Base-by-base conservation (phyloP, 2,329 filamentous ascomycete species). In the Cordyceps cicadae region DNA sequence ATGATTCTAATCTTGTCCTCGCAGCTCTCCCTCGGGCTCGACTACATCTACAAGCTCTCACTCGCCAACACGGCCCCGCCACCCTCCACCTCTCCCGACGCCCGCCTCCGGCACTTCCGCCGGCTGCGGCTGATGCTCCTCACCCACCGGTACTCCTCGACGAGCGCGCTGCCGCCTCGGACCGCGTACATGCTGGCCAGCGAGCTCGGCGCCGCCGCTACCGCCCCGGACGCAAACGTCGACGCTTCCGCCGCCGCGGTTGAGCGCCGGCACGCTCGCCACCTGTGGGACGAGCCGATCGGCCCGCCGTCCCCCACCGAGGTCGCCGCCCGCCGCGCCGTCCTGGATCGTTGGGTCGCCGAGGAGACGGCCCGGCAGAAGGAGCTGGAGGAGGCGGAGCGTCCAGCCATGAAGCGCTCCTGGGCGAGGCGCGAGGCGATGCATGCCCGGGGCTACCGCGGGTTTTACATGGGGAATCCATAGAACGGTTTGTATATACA, bases 251-350 rank as follows among this genome's bases (percentile, higher is more conserved):
- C 55, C 34, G 46, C 46, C 21, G 46, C 55, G 34, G 55, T n/a
- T 19, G 48, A 45, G 37, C 55, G 55, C 6, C 34, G 29, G 11
- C 34, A 45, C 55, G 55, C 46, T 6, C n/a, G 32, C 15, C 46
- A 48, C 46, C 34, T 59, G 46, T 59, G 55, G 55, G 55, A 59
- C 24, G 55, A 59, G 55, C 55, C 55, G 39, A 4, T n/a, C 6
- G 39, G 15, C 12, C 15, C 39, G 15, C 12, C 15, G 14, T 48
- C 43, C 2, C 21, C 48, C 5, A 11, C 29, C 14, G 48, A 59
- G 11, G 55, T 17, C 5, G 34, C n/a, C 24, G 21, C 9, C 34
- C 48, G 56, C 15, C 21, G 37, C 37, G 17, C 17, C 14, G 32
- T 45, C 1, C 21, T 45, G 5, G n/a, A 24, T 4, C 48, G 46